Evolutionary conservation across 352 stramenopile species (phyloP).

Genomic region (Phytopythium aichiense): DNA sequence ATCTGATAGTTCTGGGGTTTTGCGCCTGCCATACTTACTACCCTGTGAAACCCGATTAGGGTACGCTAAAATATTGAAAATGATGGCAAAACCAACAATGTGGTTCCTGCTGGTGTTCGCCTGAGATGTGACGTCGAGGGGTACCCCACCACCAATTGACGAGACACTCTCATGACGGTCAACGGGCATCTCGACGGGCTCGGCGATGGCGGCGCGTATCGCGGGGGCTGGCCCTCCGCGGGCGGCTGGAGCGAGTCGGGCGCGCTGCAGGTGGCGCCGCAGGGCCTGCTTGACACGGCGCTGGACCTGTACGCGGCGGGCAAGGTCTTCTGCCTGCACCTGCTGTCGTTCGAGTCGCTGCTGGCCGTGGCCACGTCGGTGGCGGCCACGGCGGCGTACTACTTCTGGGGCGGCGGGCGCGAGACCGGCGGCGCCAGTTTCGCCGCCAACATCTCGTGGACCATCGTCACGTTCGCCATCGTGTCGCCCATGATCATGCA

Average conservation of each 20-base stretch:
- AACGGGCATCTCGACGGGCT: no score
- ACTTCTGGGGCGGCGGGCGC: slow-evolving; percentile 41
- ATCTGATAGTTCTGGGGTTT: no score
- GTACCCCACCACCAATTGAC: no score
- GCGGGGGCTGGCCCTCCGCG: no score
- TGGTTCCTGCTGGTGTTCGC: no score
- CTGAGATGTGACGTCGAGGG: no score
- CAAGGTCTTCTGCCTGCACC: slow-evolving; percentile 72
- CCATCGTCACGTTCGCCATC: slow-evolving; percentile 75
- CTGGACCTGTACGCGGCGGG: slow-evolving; percentile 75
- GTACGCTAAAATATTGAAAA: no score
- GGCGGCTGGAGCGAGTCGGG: not conserved
- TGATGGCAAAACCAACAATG: no score
- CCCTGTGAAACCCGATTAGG: no score
- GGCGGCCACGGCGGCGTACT: slow-evolving; percentile 61
- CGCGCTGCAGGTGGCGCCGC: slow-evolving; percentile 4
- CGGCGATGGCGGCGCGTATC: no score
- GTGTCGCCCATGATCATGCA: slow-evolving; percentile 88
- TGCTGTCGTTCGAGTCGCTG: slow-evolving; percentile 75
- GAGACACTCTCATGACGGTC: no score
- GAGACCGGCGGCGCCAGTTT: slow-evolving; percentile 33
- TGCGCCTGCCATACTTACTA: no score
- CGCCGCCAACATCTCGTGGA: slow-evolving; percentile 83
- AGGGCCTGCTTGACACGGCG: slow-evolving; percentile 20
- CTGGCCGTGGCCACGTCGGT: slow-evolving; percentile 66